Evolutionary conservation across 2,329 filamentous ascomycete species (phyloP), one percentile per base, ranked within the genome.

Genomic region (Myriosclerotinia scirpicola): DNA sequence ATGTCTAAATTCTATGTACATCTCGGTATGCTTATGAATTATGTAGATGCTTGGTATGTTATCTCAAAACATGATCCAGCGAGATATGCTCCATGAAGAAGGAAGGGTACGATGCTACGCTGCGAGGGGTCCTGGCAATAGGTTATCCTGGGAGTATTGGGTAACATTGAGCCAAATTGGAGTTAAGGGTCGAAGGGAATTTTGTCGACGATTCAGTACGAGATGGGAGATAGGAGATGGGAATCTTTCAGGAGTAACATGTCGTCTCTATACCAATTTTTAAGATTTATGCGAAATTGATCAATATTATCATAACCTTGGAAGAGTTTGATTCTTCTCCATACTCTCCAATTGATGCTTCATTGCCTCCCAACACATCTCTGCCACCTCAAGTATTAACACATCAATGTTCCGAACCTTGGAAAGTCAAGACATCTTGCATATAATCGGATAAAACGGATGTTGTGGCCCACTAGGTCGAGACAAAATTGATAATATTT

Each of bases 1-100:
- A 54, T 8, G 54, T 22, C 26, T 34, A 14, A n/a, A 34, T 67
- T 17, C 14, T 20, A 12, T 30, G 20, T 58, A 15, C 54, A 22
- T 22, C 11, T 26, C 4, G 26, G 30, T 54, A 30, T 42, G 6
- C 48, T 62, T 30, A 53, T 11, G 2, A 34, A 9, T n/a, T 12
- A 5, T 36, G 12, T 22, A 75, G 73, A 75, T 64, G 73, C 73
- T 15, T 75, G 74, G 74, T 75, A 67, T 54, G 68, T 74, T 22
- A 74, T 75, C 54, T 66, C 67, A 11, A 73, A 73, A 54, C 66
- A 70, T n/a, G 73, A 75, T 67, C 71, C 71, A 1, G 72, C 74
- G 8, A 70, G 42, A 54, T 63, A 63, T 54, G 58, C 54, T 42
- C 42, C 38, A 36, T 66, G 12, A 54, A 38, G 40, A 22, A 12